A percentile compares a stretch with the other conserved stretches of the same genome.
Conservation (phyloP, 805 yeast species). For the Yamadazyma phyllophila region DNA sequence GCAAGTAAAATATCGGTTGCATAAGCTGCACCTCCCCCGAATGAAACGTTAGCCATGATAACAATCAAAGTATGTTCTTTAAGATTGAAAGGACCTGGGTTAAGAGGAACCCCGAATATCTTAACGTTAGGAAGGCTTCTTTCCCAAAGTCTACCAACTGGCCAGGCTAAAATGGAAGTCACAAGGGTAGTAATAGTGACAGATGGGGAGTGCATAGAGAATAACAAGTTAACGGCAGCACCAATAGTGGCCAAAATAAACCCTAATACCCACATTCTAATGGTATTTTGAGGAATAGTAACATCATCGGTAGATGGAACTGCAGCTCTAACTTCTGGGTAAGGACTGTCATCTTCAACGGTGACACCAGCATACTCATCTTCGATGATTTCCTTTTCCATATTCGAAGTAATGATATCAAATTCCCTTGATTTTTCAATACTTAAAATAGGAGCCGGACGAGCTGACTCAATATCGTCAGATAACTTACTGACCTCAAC, state of each 20-base stretch:
- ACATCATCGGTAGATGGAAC: constrained; percentile 55
- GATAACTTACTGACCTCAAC: constrained; percentile 1
- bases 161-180: constrained; percentile 59
- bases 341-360: constrained; percentile 47
- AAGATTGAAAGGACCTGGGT: constrained; percentile 24
- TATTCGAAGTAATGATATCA: constrained; percentile 30
- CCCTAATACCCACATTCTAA: constrained; percentile 55
- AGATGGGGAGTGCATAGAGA: constrained; percentile 55
- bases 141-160: constrained; percentile 54
- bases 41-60: constrained; percentile 18
- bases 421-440: constrained; percentile 26
- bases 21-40: constrained; percentile 33
- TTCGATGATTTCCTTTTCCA: constrained; percentile 20
- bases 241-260: constrained; percentile 53
- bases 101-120: constrained; percentile 15
- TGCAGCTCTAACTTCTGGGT: constrained; percentile 66
- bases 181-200: constrained; percentile 51
- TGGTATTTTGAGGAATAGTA: constrained; percentile 46
- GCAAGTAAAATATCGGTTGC: constrained; percentile 57
- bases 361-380: constrained; percentile 42
- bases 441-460: background rate
- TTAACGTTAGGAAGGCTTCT: constrained; percentile 27
- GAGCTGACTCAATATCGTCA: constrained; percentile 5
- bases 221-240: constrained; percentile 58
- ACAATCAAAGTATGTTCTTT: constrained; percentile 24